These are phyloP conservation scores for Reticulascus tulasneorum DNA, from an alignment of 2,329 filamentous ascomycete genomes.

Conservation along the genomic window DNA sequence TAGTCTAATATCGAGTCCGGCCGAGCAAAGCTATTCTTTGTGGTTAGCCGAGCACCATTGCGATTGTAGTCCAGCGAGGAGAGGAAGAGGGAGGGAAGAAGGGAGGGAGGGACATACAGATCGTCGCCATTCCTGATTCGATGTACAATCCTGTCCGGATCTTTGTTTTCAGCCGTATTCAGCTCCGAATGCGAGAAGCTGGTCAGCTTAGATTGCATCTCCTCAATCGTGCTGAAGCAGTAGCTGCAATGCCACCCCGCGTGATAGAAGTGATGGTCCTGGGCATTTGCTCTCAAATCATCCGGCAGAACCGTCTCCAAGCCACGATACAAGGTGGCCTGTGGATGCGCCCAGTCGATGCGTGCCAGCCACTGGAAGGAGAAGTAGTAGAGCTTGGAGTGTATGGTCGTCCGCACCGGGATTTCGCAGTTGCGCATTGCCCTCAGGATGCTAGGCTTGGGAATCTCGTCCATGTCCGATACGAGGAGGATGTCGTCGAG, in stretches of 20 bases:
- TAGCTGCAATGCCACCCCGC: conserved; percentile 60
- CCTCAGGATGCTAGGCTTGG: conserved; percentile 44
- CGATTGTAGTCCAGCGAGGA: no score
- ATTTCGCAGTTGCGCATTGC: conserved; percentile 48
- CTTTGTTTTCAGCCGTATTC: conserved; percentile 35
- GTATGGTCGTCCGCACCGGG: conserved; percentile 48
- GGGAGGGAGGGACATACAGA: conserved; percentile 34
- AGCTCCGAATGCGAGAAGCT: conserved; percentile 35
- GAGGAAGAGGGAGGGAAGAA: neutral
- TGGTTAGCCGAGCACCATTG: neutral
- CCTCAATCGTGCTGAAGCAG: conserved; percentile 53
- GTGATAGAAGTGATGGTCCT: conserved; percentile 34
- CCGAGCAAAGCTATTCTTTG: conserved; percentile 19
- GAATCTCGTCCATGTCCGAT: conserved; percentile 58
- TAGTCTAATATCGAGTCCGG: conserved; percentile 16
- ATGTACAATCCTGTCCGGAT: conserved; percentile 33
- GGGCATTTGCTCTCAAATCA: conserved; percentile 47
- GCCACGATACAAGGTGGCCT: conserved; percentile 51
- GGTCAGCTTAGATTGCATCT: conserved; percentile 51
- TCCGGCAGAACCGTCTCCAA: conserved; percentile 47
- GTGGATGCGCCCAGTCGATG: conserved; percentile 52
- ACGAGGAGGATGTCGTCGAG: conserved; percentile 54
- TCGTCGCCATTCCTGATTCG: conserved; percentile 38
- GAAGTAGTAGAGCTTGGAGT: conserved; percentile 53
- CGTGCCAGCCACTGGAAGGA: conserved; percentile 49